Evolutionary conservation across 257 asterid genomes (phyloP).

Genomic region (Nemophila menziesii): DNA sequence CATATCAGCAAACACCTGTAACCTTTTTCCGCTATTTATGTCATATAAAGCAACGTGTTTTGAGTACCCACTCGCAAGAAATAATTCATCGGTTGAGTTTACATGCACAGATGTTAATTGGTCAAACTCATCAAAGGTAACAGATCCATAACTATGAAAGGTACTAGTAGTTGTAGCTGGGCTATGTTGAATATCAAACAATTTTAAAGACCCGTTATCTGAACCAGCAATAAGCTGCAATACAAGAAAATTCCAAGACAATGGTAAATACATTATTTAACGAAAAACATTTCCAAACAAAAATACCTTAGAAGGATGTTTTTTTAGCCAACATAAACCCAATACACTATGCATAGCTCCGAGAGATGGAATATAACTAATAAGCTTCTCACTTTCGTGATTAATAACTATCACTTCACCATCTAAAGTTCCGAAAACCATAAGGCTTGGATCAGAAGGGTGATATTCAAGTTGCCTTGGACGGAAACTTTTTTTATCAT

Average conservation of each 20-base stretch:
- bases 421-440: constrained; percentile 90
- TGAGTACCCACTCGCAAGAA: constrained; percentile 93
- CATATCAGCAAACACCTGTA: constrained; percentile 74
- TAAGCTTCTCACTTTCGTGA: constrained; percentile 68
- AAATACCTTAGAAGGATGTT: constrained; percentile 67
- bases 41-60: constrained; percentile 73
- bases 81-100: constrained; percentile 81
- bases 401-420: constrained; percentile 81
- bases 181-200: constrained; percentile 48
- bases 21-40: constrained; percentile 55
- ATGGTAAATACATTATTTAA: no score
- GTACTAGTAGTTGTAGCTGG: constrained; percentile 34
- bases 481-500: constrained; percentile 61
- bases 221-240: constrained; percentile 95
- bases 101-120: constrained; percentile 88
- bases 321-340: constrained; percentile 88
- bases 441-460: constrained; percentile 86
- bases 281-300: neutral
- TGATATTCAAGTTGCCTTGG: constrained; percentile 95
- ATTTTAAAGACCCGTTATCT: constrained; percentile 74
- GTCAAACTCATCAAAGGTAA: constrained; percentile 71
- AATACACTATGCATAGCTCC: constrained; percentile 84
- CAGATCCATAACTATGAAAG: constrained; percentile 27
- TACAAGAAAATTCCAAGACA: neutral
- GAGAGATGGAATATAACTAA: constrained; percentile 67